These are phyloP conservation scores for Trypanosoma mega DNA, from an alignment of 208 protist species.

Conservation along the genomic window DNA sequence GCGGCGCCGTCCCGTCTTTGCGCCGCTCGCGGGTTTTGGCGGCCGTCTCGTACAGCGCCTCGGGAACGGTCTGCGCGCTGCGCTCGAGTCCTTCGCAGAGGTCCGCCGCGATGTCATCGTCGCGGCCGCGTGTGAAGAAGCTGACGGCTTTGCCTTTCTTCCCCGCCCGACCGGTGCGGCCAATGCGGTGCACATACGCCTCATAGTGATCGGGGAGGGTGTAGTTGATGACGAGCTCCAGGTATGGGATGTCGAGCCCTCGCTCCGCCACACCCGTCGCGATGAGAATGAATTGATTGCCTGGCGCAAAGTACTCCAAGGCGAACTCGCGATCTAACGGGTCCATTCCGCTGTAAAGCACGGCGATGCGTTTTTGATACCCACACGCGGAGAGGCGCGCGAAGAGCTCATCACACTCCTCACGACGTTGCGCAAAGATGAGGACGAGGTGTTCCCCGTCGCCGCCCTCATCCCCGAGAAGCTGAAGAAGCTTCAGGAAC, in stretches of 20 bases:
- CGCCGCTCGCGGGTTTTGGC: constrained; percentile 67
- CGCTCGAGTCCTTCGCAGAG: constrained; percentile 78
- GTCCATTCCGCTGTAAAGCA: constrained; percentile 92
- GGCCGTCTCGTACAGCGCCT: constrained; percentile 78
- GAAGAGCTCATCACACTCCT: constrained; percentile 88
- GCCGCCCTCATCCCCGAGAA: constrained; percentile 80
- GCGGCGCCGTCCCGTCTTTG: constrained; percentile 55
- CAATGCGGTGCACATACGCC: constrained; percentile 98
- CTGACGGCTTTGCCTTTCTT: constrained; percentile 77
- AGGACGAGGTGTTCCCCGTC: constrained; percentile 78
- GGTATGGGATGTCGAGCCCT: constrained; percentile 97
- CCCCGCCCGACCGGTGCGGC: constrained; percentile 85
- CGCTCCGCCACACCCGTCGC: constrained; percentile 86
- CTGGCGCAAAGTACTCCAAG: constrained; percentile 80
- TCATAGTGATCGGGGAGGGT: constrained; percentile 99
- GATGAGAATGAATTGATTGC: constrained; percentile 89
- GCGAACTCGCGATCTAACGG: constrained; percentile 88
- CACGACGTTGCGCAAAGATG: constrained; percentile 91
- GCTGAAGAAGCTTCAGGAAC: constrained; percentile 82
- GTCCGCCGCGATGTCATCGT: constrained; percentile 84
- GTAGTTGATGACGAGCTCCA: constrained; percentile 99
- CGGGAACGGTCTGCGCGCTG: constrained; percentile 67
- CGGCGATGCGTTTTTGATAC: constrained; percentile 79
- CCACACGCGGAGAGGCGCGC: constrained; percentile 66
- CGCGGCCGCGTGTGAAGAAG: constrained; percentile 77